Base-by-base conservation (phyloP, 371 early-diverging fungal genomes). In the Rhizopus arrhizus region DNA sequence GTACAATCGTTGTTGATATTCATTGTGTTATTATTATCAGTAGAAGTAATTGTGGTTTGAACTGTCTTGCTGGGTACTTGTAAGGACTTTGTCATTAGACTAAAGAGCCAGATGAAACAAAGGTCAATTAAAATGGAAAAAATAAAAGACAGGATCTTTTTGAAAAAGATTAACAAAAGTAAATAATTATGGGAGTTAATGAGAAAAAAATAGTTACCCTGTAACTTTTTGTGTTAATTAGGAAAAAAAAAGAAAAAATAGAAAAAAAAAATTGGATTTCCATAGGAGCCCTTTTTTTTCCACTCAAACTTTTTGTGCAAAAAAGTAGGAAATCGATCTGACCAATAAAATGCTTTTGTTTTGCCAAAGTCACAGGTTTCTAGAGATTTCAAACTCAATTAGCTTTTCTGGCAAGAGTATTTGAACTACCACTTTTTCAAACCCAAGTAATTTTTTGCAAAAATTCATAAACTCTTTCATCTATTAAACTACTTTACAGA, bases 31-130 rank as follows among this genome's bases (percentile, higher is more conserved):
- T 43, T 43, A 15, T 43, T 22, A 22, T 22, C 22, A 22, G 22
- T 22, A 22, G 22, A 22, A 22, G 22, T 22, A 22, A 22, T 53
- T 42, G 36, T 35, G 16, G 38, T 6, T 55, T 49, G 53, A 36
- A 12, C 32, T 38, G 58, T 22, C 31, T 57, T 49, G 41, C 33
- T 51, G 35, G 51, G 51, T 62, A 67, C 59, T 47, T 67, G 68
- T 50, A 67, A 51, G 47, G 59, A 62, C 52, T 62, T 67, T 55
- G 68, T 67, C 68, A 67, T 67, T 62, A 59, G 59, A 53, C 63
- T 55, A 47, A 53, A 52, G 38, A 61, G 61, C 62, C 58, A 66
- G 62, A 66, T 61, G 58, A 61, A 54, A 48, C 66, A 61, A 43
- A 66, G 36, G 61, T 66, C 62, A 48, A 53, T 54, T 38, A 65